Conservation (phyloP, 225 moss, liverwort and hornwort genomes). For the Marchantia polymorpha region DNA sequence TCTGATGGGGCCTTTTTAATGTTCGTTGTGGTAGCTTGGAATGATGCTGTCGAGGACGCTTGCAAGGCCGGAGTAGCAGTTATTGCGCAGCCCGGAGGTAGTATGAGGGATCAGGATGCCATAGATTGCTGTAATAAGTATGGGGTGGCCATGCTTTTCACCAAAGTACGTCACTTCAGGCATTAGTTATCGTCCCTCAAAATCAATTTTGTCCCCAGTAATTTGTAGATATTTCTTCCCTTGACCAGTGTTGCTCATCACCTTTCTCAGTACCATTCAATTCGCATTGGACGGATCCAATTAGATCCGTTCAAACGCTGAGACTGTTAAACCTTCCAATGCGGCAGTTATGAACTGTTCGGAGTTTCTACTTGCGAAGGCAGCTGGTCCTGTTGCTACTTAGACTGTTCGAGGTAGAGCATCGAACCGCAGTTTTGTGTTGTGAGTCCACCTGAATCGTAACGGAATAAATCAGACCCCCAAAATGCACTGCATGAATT, state of each 20-base stretch:
- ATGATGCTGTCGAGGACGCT: constrained; percentile 97
- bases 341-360: not conserved
- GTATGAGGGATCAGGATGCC: constrained; percentile 91
- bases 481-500: no score
- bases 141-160: constrained; percentile 84
- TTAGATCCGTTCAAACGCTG: not conserved
- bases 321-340: not conserved
- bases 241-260: not conserved
- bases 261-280: not conserved
- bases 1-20: not conserved
- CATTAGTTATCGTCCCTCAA: constrained; percentile 44
- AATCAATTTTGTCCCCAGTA: constrained; percentile 21
- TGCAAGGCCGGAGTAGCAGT: constrained; percentile 96
- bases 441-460: not conserved
- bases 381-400: not conserved
- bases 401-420: not conserved
- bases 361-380: not conserved
- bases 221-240: constrained; percentile 14
- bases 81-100: constrained; percentile 94
- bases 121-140: constrained; percentile 99
- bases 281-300: not conserved
- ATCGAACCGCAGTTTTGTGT: not conserved
- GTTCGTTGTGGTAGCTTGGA: constrained; percentile 57
- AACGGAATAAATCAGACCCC: no score
- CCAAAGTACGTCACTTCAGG: constrained; percentile 85